These are phyloP conservation scores for Pythium plurisporium DNA, from an alignment of 352 stramenopile genomes.

Conservation along the genomic window DNA sequence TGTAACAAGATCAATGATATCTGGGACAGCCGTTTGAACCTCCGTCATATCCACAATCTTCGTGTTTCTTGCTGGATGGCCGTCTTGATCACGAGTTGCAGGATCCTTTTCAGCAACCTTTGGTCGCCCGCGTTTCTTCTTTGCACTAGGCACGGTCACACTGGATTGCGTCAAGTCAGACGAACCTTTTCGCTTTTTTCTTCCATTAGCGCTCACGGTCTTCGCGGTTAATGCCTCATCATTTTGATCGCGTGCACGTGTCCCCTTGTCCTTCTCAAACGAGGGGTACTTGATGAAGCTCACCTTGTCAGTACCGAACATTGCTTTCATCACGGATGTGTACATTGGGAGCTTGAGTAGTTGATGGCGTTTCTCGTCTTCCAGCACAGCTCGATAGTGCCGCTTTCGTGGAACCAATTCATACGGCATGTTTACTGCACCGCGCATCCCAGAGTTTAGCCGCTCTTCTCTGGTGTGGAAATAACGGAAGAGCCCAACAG, in stretches of 20 bases:
- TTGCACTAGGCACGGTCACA: not conserved
- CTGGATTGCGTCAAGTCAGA: not conserved
- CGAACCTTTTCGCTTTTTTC: constrained; percentile 7
- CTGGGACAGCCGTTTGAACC: too few relatives aligned
- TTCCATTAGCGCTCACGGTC: not conserved
- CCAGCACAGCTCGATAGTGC: constrained; percentile 45
- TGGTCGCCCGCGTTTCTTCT: constrained; percentile 7
- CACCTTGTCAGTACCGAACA: constrained; percentile 8
- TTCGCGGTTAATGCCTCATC: not conserved
- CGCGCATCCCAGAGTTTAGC: constrained; percentile 44
- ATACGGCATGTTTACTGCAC: constrained; percentile 64
- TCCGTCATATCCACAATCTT: too few relatives aligned
- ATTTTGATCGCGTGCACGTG: not conserved
- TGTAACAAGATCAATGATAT: constrained; percentile 8
- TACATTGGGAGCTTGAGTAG: constrained; percentile 37
- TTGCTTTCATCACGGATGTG: constrained; percentile 27
- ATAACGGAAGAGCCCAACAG: constrained; percentile 79
- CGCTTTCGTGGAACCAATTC: constrained; percentile 53
- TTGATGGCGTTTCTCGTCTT: constrained; percentile 34
- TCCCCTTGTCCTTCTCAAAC: not conserved
- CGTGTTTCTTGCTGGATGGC: too few relatives aligned
- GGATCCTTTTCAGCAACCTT: not conserved
- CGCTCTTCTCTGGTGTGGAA: constrained; percentile 76
- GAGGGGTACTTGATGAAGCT: not conserved
- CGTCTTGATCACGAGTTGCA: too few relatives aligned